These are phyloP conservation scores for Paramecium tetraurelia DNA, from an alignment of 73 alveolate genomes.

Conservation along the genomic window DNA sequence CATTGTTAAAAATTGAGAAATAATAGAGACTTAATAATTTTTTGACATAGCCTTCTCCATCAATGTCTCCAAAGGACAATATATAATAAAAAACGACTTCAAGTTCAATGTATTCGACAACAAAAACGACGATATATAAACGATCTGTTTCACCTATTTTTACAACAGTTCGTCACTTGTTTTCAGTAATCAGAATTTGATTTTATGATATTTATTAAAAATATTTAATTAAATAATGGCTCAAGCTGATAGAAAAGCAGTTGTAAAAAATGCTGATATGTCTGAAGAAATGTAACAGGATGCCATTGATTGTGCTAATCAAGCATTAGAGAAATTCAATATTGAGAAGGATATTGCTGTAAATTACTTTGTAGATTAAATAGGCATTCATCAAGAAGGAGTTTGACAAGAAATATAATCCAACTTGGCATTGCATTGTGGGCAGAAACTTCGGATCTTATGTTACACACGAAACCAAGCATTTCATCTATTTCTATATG, in stretches of 20 bases:
- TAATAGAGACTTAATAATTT: not conserved
- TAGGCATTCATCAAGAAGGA: slow-evolving; percentile 99
- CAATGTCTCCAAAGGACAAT: not conserved
- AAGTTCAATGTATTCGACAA: not conserved
- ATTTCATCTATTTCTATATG: slow-evolving; percentile 96
- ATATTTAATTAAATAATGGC: slow-evolving; percentile 56
- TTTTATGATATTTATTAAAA: not conserved
- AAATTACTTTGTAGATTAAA: not conserved
- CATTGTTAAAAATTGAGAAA: not conserved
- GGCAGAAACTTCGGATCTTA: slow-evolving; percentile 95
- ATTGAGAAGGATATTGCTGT: slow-evolving; percentile 96
- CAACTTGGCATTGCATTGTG: slow-evolving; percentile 98
- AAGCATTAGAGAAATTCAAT: slow-evolving; percentile 95
- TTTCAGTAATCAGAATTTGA: slow-evolving; percentile 1
- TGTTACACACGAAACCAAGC: slow-evolving; percentile 98
- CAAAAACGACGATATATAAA: not conserved
- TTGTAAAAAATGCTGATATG: slow-evolving; percentile 97
- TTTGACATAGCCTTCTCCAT: not conserved
- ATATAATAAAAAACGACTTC: not conserved
- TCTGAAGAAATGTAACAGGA: slow-evolving; percentile 97
- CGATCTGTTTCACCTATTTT: not conserved
- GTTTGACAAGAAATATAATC: slow-evolving; percentile 99
- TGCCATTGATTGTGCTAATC: slow-evolving; percentile 94
- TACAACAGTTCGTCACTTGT: not conserved
- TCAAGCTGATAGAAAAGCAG: slow-evolving; percentile 94